Evolutionary conservation across 352 stramenopile species (phyloP), one percentile per base, ranked within the genome.

Genomic region (Phytophthora lateralis): DNA sequence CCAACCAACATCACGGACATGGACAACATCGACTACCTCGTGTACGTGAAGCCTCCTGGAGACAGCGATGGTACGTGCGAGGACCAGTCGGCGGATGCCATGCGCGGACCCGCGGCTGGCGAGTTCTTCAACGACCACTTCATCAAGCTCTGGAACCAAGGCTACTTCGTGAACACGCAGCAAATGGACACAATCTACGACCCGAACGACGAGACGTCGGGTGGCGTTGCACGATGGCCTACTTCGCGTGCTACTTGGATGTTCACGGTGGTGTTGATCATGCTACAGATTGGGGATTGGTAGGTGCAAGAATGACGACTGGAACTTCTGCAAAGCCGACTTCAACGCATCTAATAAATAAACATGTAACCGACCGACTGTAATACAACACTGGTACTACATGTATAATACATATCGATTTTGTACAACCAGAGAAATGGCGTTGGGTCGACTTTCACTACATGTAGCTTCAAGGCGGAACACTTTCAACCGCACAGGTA

Each of bases 21-120:
- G 21, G 45, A 44, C 24, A 77, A 82, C 42, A 70, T 92, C 15
- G 81, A 90, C 61, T 92, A 90, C 65, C 77, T 81, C 26, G 43
- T 90, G 30, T 92, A 80, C 61, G 73, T 89, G 46, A 92, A 90
- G 62, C 78, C 80, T 11, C 70, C 80, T 5, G 82, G 82, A 57
- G 76, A 90, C 44, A 85, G 71, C 17, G 82, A 91, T 59, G 82
- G 82, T 37, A 74, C 66, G 11, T 91, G 82, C 41, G 59, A 66
- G 4, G 64, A 71, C 27, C 63, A 75, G 43, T 81, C 66, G 0
- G 24, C 53, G 8, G 81, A 92, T 21, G 60, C 81, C 0, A 75
- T 89, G 78, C 47, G 48, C 3, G 83, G 80, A 9, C 80, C 80
- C 0, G 58, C 27, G 2, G 80, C 80, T 15, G 80, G 83, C 0